Conservation (phyloP, 208 protist species). For the Leishmania major region DNA sequence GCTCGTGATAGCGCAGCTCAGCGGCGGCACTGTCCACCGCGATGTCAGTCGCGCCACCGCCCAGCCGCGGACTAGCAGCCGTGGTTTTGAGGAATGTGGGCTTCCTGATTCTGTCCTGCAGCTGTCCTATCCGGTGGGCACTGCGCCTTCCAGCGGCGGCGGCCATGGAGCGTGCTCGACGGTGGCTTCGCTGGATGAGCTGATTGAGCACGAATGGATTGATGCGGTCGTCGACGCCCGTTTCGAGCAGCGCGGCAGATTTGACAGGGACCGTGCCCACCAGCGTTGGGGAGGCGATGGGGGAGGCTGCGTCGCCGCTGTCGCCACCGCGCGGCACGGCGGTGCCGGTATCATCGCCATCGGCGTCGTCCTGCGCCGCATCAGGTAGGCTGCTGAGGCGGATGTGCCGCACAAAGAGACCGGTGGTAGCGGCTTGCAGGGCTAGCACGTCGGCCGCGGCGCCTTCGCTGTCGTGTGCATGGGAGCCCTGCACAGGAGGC, state of each 20-base stretch:
- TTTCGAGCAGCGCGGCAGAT: conserved; percentile 27
- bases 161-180: conserved; percentile 2
- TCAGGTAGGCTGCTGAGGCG: background rate
- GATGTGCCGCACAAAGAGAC: conserved; percentile 26
- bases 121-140: background rate
- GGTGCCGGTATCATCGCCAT: no score
- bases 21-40: background rate
- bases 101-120: background rate
- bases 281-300: background rate
- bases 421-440: conserved; percentile 30
- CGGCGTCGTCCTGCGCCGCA: background rate
- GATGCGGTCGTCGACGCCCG: conserved; percentile 32
- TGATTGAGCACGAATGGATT: conserved; percentile 20
- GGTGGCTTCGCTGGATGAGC: conserved; percentile 22
- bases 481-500: background rate
- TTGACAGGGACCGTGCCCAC: background rate
- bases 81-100: background rate
- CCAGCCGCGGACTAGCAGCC: background rate
- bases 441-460: conserved; percentile 3
- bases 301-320: background rate
- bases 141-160: conserved; percentile 7
- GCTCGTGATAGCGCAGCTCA: conserved; percentile 28
- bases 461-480: background rate
- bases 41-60: background rate
- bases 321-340: background rate